Percentiles rank a stretch among this genome's conserved stretches.
These are phyloP conservation scores for Calonectria pseudoturangicola DNA, from an alignment of 2,329 filamentous ascomycete genomes.

Conservation along the genomic window DNA sequence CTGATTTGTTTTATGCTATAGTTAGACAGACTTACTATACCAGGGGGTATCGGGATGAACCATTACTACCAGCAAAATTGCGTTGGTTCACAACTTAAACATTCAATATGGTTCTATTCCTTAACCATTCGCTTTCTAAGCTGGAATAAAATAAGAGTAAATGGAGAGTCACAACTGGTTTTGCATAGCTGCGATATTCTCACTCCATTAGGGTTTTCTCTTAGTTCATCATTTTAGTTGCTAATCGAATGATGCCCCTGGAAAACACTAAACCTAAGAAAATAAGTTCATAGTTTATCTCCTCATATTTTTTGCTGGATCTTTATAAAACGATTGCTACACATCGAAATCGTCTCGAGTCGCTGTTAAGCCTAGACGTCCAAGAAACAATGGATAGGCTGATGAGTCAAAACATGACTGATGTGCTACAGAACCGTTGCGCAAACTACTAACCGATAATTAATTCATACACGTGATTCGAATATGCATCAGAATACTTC, in stretches of 20 bases:
- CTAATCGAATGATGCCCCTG: neutral
- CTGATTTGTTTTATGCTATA: too few relatives aligned
- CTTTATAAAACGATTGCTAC: neutral
- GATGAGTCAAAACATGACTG: too few relatives aligned
- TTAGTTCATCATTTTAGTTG: neutral
- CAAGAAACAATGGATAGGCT: neutral
- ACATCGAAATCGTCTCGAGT: neutral
- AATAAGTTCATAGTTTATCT: neutral
- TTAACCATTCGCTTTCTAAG: too few relatives aligned
- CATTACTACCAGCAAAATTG: too few relatives aligned
- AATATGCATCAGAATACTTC: neutral
- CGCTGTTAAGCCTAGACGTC: neutral
- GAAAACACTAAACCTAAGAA: neutral
- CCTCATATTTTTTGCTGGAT: neutral
- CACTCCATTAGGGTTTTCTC: neutral
- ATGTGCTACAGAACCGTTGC: neutral
- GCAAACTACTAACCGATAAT: neutral
- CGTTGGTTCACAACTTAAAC: too few relatives aligned
- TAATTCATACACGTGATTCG: neutral
- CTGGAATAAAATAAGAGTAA: too few relatives aligned
- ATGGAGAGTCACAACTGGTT: too few relatives aligned
- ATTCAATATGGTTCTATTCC: too few relatives aligned
- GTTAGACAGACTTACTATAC: conserved; percentile 60
- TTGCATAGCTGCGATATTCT: too few relatives aligned
- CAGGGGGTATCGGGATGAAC: conserved; percentile 60